These are phyloP conservation scores for Mycosphaerella arachidis DNA, from an alignment of 2,329 filamentous ascomycete species.

Conservation along the genomic window DNA sequence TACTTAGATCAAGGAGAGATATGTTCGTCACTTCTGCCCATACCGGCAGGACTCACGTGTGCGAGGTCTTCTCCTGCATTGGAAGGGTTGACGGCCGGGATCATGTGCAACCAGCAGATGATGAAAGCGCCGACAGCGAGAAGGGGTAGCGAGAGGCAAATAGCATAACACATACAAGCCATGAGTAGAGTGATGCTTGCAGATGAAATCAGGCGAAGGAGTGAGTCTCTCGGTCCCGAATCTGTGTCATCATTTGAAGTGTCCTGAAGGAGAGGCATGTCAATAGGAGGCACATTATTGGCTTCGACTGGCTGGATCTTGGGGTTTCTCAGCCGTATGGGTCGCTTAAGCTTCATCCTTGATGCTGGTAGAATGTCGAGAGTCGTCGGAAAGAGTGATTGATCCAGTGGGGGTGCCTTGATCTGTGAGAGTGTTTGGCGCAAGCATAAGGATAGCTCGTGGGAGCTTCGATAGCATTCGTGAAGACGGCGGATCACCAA, in stretches of 20 bases:
- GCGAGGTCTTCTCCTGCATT: no score
- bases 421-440: no score
- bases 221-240: not conserved
- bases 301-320: not conserved
- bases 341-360: not conserved
- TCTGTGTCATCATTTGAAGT: not conserved
- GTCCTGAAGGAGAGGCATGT: not conserved
- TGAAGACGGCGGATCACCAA: not conserved
- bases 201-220: not conserved
- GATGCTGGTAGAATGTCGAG: no score
- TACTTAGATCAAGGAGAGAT: no score
- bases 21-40: no score
- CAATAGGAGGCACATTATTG: not conserved
- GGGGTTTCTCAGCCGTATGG: not conserved
- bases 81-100: not conserved
- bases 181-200: not conserved
- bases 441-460: no score
- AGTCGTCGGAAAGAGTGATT: no score
- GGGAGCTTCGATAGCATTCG: not conserved
- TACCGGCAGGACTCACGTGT: no score
- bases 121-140: not conserved
- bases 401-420: no score
- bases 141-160: not conserved
- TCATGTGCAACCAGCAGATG: not conserved
- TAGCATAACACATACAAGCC: not conserved